phyloP scores from a whole-genome alignment of 805 yeast species.

The Pichia insulana region DNA sequence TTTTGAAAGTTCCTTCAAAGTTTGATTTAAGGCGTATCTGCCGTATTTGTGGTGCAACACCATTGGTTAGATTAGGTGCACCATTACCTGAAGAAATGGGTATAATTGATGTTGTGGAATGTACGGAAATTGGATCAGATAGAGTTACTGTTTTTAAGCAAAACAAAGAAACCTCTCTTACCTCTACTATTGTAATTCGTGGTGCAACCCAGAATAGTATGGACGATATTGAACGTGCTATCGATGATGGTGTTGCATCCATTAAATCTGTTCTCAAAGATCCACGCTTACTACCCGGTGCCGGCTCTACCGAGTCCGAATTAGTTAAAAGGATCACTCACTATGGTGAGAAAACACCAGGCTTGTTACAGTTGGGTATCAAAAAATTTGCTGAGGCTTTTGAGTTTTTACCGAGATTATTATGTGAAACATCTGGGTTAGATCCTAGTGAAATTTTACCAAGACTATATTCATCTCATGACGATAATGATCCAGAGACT shows the following conservation, averaged over 20 bases:
- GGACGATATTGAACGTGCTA: conserved; percentile 94
- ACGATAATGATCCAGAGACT: conserved; percentile 35
- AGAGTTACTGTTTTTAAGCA: conserved; percentile 92
- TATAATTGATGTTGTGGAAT: conserved; percentile 74
- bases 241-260: conserved; percentile 92
- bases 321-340: conserved; percentile 69
- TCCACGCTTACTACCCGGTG: conserved; percentile 80
- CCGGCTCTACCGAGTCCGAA: conserved; percentile 92
- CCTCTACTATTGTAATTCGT: conserved; percentile 87
- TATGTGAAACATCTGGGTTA: conserved; percentile 91
- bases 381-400: conserved; percentile 91
- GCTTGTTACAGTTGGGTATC: conserved; percentile 85
- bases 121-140: conserved; percentile 94
- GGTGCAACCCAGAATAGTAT: conserved; percentile 93
- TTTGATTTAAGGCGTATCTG: conserved; percentile 90
- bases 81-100: conserved; percentile 96
- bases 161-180: conserved; percentile 54
- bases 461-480: conserved; percentile 80
- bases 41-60: conserved; percentile 96
- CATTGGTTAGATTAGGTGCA: conserved; percentile 87
- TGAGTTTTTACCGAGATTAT: conserved; percentile 85
- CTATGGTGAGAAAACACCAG: conserved; percentile 92
- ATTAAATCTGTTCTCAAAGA: conserved; percentile 85
- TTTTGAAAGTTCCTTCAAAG: conserved; percentile 84
- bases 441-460: conserved; percentile 87